A percentile compares a stretch with the other conserved stretches of the same genome.
phyloP scores from a whole-genome alignment of 345 rosid genomes.

The Gossypium australe region DNA sequence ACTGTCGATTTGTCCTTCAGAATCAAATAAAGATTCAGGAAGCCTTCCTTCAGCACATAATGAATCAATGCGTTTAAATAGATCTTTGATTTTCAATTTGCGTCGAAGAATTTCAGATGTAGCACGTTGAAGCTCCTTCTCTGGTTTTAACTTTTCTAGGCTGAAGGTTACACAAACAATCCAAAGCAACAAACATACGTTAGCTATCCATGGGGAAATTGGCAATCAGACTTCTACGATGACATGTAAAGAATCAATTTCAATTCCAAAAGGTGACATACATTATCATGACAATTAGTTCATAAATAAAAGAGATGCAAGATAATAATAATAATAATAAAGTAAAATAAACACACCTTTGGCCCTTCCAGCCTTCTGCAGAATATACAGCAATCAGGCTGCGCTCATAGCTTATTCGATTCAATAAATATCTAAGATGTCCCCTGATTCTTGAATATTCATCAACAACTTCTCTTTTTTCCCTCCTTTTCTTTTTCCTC shows the following conservation, averaged over 20 bases:
- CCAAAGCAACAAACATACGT: neutral
- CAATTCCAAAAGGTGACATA: neutral
- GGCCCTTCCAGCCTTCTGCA: slow-evolving; percentile 95
- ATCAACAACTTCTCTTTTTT: slow-evolving; percentile 28
- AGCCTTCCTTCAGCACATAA: slow-evolving; percentile 77
- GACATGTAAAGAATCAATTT: neutral
- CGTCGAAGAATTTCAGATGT: slow-evolving; percentile 47
- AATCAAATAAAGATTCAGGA: slow-evolving; percentile 78
- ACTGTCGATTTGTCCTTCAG: slow-evolving; percentile 84
- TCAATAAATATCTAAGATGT: slow-evolving; percentile 66
- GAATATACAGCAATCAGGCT: slow-evolving; percentile 87
- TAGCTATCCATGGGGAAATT: slow-evolving; percentile 3
- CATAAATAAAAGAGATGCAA: neutral
- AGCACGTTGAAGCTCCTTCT: slow-evolving; percentile 95
- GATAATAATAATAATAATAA: neutral
- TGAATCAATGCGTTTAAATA: slow-evolving; percentile 65
- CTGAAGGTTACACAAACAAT: slow-evolving; percentile 36
- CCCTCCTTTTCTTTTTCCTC: slow-evolving; percentile 25
- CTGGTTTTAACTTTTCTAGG: slow-evolving; percentile 84
- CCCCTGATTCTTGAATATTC: slow-evolving; percentile 70
- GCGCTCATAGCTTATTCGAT: slow-evolving; percentile 68
- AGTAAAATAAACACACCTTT: slow-evolving; percentile 49
- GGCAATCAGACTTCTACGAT: neutral
- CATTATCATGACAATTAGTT: neutral
- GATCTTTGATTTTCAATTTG: slow-evolving; percentile 75